Evolutionary conservation across 176 grass and related monocot species (phyloP), one percentile per base, ranked within the genome.

Genomic region (Puccinellia tenuiflora): DNA sequence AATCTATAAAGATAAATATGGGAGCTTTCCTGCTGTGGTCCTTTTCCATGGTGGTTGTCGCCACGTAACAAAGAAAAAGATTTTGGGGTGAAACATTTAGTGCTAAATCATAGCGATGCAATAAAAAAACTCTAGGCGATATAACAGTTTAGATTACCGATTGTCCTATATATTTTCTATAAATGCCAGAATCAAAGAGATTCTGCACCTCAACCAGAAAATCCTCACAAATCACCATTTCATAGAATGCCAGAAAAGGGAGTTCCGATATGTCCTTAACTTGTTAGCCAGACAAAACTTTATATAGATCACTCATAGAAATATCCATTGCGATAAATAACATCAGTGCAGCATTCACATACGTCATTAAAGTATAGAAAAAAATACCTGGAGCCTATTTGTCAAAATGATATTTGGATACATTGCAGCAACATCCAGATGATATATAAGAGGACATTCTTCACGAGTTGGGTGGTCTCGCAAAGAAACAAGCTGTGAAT

Each of bases 331-430:
- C 51, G 35, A 79, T 73, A 81, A 81, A 81, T 57, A 83, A 24
- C 45, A 47, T 66, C 25, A 86, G 14, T 60, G 15, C 53, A 47
- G 57, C 33, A 86, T 35, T 67, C 42, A 61, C 84, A 68, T 52
- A 73, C 14, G 60, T 45, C 10, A 62, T 38, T 55, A 80, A 85
- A 62, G 28, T 79, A 60, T 22, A 85, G 73, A 57, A 78, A 63
- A 40, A n/a, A 43, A 79, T 75, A 98, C 96, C 91, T 98, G 96
- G 80, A 98, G 96, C 69, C 96, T 93, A 79, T 98, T 98, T 45
- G 92, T 98, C 81, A 98, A 93, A 91, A 98, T 98, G 66, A 98
- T 98, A 84, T 98, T 98, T 83, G 96, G 96, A 90, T 98, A 98
- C 96, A 98, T 98, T 48, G 96, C 96, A 86, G 92, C 96, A 79